Evolutionary conservation across 768 basidiomycete species (phyloP), one percentile per base, ranked within the genome.

Genomic region (Asterophora parasitica): DNA sequence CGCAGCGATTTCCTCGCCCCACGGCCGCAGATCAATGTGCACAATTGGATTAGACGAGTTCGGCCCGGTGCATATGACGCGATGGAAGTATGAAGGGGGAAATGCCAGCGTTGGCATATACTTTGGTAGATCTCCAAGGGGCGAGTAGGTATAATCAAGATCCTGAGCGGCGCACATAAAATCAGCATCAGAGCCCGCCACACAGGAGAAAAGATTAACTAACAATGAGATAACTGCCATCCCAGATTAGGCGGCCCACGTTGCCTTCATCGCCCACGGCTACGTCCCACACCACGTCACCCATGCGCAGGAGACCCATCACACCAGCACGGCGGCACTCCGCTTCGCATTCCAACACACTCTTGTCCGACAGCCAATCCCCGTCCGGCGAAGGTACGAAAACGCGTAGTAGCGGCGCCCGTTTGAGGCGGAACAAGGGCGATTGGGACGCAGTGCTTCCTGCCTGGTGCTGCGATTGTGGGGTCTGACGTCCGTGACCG

Each of bases 331-430:
- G 71, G 53, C 79, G 80, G 54, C 88, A 73, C 69, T 93, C 91
- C 1, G 76, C 79, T 63, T 93, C 91, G 60, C 90, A 92, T 57
- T 86, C 84, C 46, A 90, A 57, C 15, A 93, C 82, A 49, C 87
- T 85, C 54, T 78, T 74, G 62, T 92, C 90, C 8, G 84, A 85
- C 38, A 93, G 68, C 90, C 90, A 93, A 53, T 86, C 83, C 6
- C 89, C 89, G 44, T 90, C 88, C 0, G 86, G 86, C 7, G 85
- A 88, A 15, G 89, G 91, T 3, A 93, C 86, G 57, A 91, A 92
- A 30, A 89, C 86, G 16, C 87, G 71, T 52, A 92, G 58, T 15
- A 92, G 68, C 17, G 88, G 88, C 2, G 91, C 89, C 11, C 88
- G 82, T 12, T 82, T 76, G 7, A 75, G 61, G 26, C 81, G 73